Evolutionary conservation across 768 basidiomycete species (phyloP).

Genomic region (Leccinum arenicola): DNA sequence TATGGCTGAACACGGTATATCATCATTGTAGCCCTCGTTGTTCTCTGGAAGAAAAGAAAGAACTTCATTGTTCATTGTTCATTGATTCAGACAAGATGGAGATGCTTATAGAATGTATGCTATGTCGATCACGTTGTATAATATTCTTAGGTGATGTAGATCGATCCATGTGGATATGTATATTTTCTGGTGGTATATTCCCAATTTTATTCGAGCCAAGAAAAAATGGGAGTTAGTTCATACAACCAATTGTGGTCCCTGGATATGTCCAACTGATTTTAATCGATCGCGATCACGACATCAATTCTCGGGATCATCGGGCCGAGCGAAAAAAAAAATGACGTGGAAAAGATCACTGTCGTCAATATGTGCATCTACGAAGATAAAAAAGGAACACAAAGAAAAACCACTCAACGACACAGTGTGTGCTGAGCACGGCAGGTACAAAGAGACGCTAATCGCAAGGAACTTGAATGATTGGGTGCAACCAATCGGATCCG

Average conservation of each 20-base stretch:
- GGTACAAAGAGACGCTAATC: neutral
- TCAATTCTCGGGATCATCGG: neutral
- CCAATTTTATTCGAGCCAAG: neutral
- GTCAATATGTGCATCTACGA: neutral
- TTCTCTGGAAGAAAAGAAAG: neutral
- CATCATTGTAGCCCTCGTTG: neutral
- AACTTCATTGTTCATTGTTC: neutral
- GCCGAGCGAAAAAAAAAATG: neutral
- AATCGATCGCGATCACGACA: neutral
- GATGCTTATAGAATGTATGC: neutral
- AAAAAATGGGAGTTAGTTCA: neutral
- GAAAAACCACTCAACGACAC: neutral
- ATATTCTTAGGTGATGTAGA: neutral
- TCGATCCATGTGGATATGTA: neutral
- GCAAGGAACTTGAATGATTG: neutral
- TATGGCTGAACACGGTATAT: conserved; percentile 25
- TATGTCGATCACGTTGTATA: neutral
- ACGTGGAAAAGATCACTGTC: neutral
- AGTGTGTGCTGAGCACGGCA: neutral
- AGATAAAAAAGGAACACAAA: neutral
- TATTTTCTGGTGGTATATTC: neutral
- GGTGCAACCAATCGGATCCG: neutral
- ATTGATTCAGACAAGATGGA: neutral
- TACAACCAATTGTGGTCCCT: neutral
- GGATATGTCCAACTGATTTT: neutral